Evolutionary conservation across 2,329 filamentous ascomycete genomes (phyloP).

Genomic region (Pyrenophora graminea): DNA sequence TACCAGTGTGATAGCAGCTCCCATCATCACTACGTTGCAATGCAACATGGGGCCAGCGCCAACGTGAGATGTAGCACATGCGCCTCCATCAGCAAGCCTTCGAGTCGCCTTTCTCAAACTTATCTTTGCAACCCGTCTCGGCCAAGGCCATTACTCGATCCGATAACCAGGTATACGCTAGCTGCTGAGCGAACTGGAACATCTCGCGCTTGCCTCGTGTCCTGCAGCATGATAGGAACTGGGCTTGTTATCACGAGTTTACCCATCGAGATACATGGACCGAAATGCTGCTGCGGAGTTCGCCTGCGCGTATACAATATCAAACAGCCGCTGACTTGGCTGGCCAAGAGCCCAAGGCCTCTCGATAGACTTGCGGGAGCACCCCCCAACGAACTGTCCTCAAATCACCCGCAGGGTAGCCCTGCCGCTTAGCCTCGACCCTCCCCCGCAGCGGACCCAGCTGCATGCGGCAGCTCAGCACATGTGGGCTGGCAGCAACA

Average conservation of each 20-base stretch:
- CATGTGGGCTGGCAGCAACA: slow-evolving; percentile 3
- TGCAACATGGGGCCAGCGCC: slow-evolving; percentile 11
- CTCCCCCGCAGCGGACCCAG: slow-evolving; percentile 16
- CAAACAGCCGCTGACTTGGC: slow-evolving; percentile 4
- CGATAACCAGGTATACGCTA: slow-evolving; percentile 35
- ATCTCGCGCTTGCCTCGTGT: slow-evolving; percentile 19
- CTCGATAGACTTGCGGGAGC: not conserved
- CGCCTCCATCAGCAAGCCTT: slow-evolving; percentile 17
- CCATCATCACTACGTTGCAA: slow-evolving; percentile 23
- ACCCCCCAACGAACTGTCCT: not conserved
- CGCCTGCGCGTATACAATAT: slow-evolving; percentile 26
- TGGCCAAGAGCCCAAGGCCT: not conserved
- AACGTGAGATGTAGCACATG: slow-evolving; percentile 15
- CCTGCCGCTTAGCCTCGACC: slow-evolving; percentile 6
- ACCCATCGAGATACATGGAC: slow-evolving; percentile 23
- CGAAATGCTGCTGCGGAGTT: slow-evolving; percentile 24
- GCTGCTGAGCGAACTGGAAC: slow-evolving; percentile 22
- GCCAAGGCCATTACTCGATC: slow-evolving; percentile 16
- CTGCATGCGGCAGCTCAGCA: slow-evolving; percentile 14
- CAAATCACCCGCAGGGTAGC: slow-evolving; percentile 3
- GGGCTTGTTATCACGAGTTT: slow-evolving; percentile 21
- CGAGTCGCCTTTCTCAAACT: slow-evolving; percentile 20
- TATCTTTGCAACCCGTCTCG: slow-evolving; percentile 20
- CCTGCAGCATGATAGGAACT: slow-evolving; percentile 20
- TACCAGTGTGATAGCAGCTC: slow-evolving; percentile 10